phyloP scores from a whole-genome alignment of 768 basidiomycete species.

The Hericium rajendrae region DNA sequence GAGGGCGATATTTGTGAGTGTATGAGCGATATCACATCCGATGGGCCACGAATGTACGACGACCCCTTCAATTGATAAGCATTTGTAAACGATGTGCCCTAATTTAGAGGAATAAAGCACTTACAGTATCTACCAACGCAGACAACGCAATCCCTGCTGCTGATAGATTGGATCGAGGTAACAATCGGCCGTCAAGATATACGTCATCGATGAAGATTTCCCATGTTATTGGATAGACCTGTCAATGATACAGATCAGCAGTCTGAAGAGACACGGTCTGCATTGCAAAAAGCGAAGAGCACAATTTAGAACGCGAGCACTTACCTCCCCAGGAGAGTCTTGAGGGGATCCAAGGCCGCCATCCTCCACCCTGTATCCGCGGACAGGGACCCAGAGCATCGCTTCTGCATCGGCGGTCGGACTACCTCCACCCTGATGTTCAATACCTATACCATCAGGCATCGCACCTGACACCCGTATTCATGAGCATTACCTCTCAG shows the following conservation, averaged over 20 bases:
- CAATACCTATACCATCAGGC: too few relatives aligned
- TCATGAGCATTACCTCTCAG: too few relatives aligned
- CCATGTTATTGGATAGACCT: constrained; percentile 35
- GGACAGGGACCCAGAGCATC: constrained; percentile 59
- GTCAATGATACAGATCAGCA: too few relatives aligned
- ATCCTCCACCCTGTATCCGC: constrained; percentile 39
- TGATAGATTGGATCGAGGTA: constrained; percentile 47
- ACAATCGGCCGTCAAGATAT: constrained; percentile 52
- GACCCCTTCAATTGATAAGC: constrained; percentile 42
- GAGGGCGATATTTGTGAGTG: too few relatives aligned
- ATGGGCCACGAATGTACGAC: constrained; percentile 66
- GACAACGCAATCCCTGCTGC: constrained; percentile 42
- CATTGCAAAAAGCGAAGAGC: too few relatives aligned
- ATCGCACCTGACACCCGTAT: too few relatives aligned
- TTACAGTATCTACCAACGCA: constrained; percentile 64
- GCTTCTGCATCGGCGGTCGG: constrained; percentile 39
- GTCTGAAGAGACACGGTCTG: too few relatives aligned
- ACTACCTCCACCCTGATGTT: constrained; percentile 15
- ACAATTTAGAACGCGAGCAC: too few relatives aligned
- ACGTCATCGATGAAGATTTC: constrained; percentile 65
- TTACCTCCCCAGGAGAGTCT: constrained; percentile 44
- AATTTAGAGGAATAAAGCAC: constrained; percentile 9
- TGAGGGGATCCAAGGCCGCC: constrained; percentile 48
- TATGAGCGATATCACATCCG: constrained; percentile 51
- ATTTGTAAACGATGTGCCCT: neutral